These are phyloP conservation scores for Venturia nashicola DNA, from an alignment of 2,329 filamentous ascomycete genomes.

Conservation along the genomic window DNA sequence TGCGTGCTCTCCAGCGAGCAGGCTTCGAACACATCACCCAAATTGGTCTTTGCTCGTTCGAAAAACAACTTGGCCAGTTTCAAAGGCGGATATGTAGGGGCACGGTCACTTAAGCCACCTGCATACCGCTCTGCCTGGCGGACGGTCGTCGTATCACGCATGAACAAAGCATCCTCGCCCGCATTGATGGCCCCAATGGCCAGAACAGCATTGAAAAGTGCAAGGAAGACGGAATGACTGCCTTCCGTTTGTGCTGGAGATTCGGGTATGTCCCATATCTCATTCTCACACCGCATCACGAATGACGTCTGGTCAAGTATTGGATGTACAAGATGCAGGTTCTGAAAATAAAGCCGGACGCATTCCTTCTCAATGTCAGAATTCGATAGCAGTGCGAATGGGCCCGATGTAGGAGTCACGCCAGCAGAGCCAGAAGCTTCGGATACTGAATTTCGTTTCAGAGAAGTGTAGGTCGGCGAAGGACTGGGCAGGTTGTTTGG, in stretches of 20 bases:
- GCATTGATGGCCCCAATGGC: conserved; percentile 20
- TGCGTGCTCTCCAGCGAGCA: conserved; percentile 18
- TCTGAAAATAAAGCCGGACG: conserved; percentile 30
- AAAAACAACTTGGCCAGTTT: conserved; percentile 18
- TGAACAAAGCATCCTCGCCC: conserved; percentile 13
- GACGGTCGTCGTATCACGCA: conserved; percentile 2
- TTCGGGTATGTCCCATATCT: conserved; percentile 13
- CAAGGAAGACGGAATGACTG: conserved; percentile 12
- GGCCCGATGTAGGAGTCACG: not conserved
- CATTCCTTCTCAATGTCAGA: conserved; percentile 12
- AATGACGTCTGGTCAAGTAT: conserved; percentile 36
- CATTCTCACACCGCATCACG: conserved; percentile 26
- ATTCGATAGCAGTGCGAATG: conserved; percentile 6
- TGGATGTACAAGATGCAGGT: conserved; percentile 36
- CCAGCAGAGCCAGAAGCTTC: not conserved
- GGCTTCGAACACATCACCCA: conserved; percentile 21
- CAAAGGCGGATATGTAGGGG: conserved; percentile 9
- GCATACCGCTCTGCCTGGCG: conserved; percentile 7
- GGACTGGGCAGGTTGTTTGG: conserved; percentile 2
- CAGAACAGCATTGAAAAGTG: conserved; percentile 19
- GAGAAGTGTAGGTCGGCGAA: not conserved
- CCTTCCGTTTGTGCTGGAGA: not conserved
- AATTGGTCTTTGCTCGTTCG: conserved; percentile 15
- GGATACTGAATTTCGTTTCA: not conserved
- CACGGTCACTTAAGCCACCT: not conserved